Base-by-base conservation (phyloP, 1,284 basidiomycete genomes). In the Fomes fomentarius region DNA sequence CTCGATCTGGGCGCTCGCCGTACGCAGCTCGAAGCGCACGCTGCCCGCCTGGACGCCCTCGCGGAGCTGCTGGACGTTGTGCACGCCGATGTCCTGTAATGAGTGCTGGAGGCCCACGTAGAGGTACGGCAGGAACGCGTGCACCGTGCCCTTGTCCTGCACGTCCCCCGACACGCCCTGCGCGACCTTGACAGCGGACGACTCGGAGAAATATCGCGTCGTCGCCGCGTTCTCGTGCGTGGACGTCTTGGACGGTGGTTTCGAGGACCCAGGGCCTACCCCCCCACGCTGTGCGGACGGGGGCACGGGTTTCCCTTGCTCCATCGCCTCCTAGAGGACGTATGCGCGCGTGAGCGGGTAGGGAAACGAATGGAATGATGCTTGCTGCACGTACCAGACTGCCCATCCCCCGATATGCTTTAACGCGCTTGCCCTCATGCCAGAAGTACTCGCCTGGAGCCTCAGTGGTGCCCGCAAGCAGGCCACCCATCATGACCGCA, bases 371-470 rank as follows among this genome's bases (percentile, higher is more conserved):
- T 9, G 47, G 45, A 41, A 33, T 24, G n/a, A n/a, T 15, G 3
- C 26, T 11, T 12, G 31, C n/a, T 22, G 41, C 17, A 70, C 71
- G 34, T 35, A 74, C 72, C 65, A 97, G 80, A 65, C 90, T 93
- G 37, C 96, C 96, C 96, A 99, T 99, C 11, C 97, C 96, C 58
- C 97, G 90, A 78, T 99, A 99, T 35, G 96, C 87, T 81, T 99
- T 99, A 70, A 99, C 93, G 42, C 97, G 89, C 81, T 98, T 96
- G 64, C 96, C 96, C 66, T 98, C 96, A 71, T 98, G 94, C 75
- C 96, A 98, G 74, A 96, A 98, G 80, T 98, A 99, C 75, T 98
- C 96, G 64, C 97, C 97, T 0, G 97, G 96, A 1, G 95, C 94
- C 74, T 99, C 96, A 60, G 94, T 91, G 40, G 96, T 98, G 31